Evolutionary conservation across 192 early-diverging fungal species (phyloP).

Genomic region (Backusella parvicylindrica): DNA sequence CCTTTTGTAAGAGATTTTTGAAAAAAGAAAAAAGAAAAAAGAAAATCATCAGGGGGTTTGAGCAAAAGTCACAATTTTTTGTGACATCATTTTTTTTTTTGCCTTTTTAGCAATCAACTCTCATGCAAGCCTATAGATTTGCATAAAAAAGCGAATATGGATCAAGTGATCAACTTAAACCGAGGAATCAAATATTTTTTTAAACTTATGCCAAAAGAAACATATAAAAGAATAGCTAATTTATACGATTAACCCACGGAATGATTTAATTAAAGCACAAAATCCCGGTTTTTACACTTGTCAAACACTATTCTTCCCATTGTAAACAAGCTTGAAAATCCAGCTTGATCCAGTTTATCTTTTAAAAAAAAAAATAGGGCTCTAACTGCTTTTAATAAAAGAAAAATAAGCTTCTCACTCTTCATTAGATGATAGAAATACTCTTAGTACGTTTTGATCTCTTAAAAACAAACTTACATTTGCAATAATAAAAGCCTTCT

Average conservation of each 20-base stretch:
- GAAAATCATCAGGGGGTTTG: not conserved
- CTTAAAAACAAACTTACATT: too few species aligned
- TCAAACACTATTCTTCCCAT: not conserved
- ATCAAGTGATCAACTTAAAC: not conserved
- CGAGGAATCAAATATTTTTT: not conserved
- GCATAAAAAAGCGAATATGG: not conserved
- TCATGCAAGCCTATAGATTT: not conserved
- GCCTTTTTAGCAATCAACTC: not conserved
- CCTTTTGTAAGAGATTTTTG: not conserved
- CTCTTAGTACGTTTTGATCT: too few species aligned
- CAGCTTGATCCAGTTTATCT: not conserved
- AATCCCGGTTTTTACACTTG: not conserved
- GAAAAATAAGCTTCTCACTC: too few species aligned
- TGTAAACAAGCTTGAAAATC: not conserved
- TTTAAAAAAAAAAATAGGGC: not conserved
- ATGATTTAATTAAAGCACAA: not conserved
- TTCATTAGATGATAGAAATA: not conserved
- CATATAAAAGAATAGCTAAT: not conserved
- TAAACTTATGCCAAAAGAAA: too few species aligned
- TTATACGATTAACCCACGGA: too few species aligned
- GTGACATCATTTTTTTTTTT: slow-evolving; percentile 1
- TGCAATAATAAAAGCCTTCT: not conserved
- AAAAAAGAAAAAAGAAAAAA: not conserved
- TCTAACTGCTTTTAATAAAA: too few species aligned
- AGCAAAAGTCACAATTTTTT: not conserved